Conservation (phyloP, 2,329 filamentous ascomycete genomes). For the Alternaria panax region DNA sequence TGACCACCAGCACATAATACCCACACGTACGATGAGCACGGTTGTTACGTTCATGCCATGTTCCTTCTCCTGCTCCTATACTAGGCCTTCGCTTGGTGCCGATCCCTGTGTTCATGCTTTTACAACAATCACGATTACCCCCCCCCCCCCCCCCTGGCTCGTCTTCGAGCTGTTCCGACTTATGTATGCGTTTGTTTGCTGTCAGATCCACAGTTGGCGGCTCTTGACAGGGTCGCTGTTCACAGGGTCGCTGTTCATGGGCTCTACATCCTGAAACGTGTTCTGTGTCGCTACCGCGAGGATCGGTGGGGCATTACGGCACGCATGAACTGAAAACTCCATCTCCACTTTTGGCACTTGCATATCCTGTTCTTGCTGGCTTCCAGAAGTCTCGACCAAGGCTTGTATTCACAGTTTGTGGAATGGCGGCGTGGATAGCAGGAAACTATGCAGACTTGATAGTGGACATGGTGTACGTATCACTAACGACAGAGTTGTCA, state of each 20-base stretch:
- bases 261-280: conserved; percentile 5
- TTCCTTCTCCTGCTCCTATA: neutral
- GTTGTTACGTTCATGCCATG: conserved; percentile 11
- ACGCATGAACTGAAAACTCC: neutral
- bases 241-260: conserved; percentile 1
- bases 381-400: neutral
- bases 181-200: conserved; percentile 3
- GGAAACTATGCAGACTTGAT: neutral
- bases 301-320: conserved; percentile 1
- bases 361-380: neutral
- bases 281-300: conserved; percentile 6
- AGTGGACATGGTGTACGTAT: neutral
- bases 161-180: neutral
- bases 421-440: neutral
- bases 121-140: neutral
- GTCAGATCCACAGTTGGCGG: conserved; percentile 8
- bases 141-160: neutral
- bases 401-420: neutral
- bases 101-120: neutral
- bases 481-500: neutral
- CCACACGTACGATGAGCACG: neutral
- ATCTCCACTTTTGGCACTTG: conserved; percentile 1
- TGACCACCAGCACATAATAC: neutral
- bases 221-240: neutral
- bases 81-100: neutral